Evolutionary conservation across 2,329 filamentous ascomycete genomes (phyloP).

Genomic region (Aspergillus phoenicis): DNA sequence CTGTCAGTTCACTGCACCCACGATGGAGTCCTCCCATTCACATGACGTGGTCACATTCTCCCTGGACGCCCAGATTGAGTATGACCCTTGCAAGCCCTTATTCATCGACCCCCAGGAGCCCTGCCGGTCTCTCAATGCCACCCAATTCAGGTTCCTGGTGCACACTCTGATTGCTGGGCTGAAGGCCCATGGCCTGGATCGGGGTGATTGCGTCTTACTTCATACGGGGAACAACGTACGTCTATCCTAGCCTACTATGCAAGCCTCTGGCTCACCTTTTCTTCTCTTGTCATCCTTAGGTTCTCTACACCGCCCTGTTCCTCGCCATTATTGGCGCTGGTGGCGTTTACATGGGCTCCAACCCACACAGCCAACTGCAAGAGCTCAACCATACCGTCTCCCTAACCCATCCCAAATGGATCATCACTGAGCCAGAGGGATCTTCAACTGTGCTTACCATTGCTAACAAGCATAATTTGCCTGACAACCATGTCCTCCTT

Average conservation of each 20-base stretch:
- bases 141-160: constrained; percentile 26
- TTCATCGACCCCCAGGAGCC: constrained; percentile 38
- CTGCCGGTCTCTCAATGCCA: constrained; percentile 25
- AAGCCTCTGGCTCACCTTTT: neutral
- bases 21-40: neutral
- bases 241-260: neutral
- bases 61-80: constrained; percentile 27
- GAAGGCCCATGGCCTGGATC: constrained; percentile 26
- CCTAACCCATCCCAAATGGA: constrained; percentile 42
- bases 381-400: constrained; percentile 48
- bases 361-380: constrained; percentile 42
- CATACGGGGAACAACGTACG: constrained; percentile 35
- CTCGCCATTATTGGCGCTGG: constrained; percentile 41
- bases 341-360: constrained; percentile 48
- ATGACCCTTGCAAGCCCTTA: constrained; percentile 31
- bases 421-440: constrained; percentile 40
- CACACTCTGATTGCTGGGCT: constrained; percentile 34
- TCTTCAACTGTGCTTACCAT: constrained; percentile 32
- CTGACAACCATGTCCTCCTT: constrained; percentile 22
- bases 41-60: constrained; percentile 29
- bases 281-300: constrained; percentile 6
- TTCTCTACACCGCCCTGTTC: constrained; percentile 26
- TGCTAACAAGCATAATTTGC: constrained; percentile 16
- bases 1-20: too few relatives aligned
- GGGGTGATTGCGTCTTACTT: constrained; percentile 38